phyloP scores from a whole-genome alignment of 2,329 filamentous ascomycete genomes.

The Alternaria atra region DNA sequence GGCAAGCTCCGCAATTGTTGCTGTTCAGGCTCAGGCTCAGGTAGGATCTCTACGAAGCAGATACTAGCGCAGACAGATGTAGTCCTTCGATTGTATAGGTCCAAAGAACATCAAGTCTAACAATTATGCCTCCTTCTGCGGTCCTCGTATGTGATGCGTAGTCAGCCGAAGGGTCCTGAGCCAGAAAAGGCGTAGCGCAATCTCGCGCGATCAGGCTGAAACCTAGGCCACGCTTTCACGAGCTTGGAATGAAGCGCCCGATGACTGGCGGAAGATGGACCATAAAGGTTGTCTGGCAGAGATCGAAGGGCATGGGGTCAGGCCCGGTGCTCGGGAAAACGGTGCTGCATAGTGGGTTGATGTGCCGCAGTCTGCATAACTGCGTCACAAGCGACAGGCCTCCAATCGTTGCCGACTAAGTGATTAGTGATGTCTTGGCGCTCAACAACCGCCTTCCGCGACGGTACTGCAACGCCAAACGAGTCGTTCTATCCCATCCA shows the following conservation, averaged over 20 bases:
- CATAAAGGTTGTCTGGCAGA: constrained; percentile 13
- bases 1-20: constrained; percentile 6
- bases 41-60: not conserved
- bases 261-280: constrained; percentile 6
- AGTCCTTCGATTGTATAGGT: not conserved
- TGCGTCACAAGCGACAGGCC: constrained; percentile 15
- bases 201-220: constrained; percentile 12
- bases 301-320: constrained; percentile 14
- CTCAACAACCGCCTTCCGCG: constrained; percentile 9
- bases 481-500: not conserved
- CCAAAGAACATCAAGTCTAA: not conserved
- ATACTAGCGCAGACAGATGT: constrained; percentile 7
- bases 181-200: constrained; percentile 8
- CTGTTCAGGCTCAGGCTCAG: not conserved
- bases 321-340: constrained; percentile 17
- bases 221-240: constrained; percentile 10
- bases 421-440: constrained; percentile 6
- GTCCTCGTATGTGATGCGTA: constrained; percentile 6
- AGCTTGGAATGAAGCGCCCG: constrained; percentile 5
- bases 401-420: constrained; percentile 13
- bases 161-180: constrained; percentile 6
- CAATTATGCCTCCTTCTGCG: constrained; percentile 3
- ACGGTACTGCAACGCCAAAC: constrained; percentile 4
- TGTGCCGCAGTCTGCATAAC: constrained; percentile 13
- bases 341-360: constrained; percentile 15